Evolutionary conservation across 1,139 yeast species (phyloP).

Genomic region (Pichia kudriavzevii): DNA sequence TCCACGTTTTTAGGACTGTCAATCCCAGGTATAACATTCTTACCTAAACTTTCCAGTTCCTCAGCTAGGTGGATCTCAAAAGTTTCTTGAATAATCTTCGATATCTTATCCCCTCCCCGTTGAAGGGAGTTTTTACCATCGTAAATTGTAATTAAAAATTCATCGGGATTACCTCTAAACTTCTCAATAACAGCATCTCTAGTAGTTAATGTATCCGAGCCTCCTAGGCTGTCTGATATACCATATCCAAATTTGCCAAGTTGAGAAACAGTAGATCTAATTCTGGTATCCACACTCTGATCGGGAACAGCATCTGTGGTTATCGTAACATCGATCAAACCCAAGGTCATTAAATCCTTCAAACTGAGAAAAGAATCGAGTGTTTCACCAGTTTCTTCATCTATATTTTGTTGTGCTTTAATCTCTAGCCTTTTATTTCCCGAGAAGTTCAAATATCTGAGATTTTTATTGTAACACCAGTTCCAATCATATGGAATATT

Average conservation of each 20-base stretch:
- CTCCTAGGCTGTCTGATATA: slow-evolving; percentile 81
- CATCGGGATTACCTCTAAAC: slow-evolving; percentile 73
- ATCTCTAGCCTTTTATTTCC: slow-evolving; percentile 92
- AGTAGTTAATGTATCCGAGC: slow-evolving; percentile 56
- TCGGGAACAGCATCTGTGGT: slow-evolving; percentile 84
- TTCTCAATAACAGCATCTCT: slow-evolving; percentile 85
- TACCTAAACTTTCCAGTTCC: slow-evolving; percentile 48
- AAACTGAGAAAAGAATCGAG: slow-evolving; percentile 74
- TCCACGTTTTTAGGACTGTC: slow-evolving; percentile 39
- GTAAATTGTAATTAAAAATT: slow-evolving; percentile 69
- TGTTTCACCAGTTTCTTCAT: slow-evolving; percentile 22
- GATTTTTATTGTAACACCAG: slow-evolving; percentile 79
- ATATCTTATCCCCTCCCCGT: slow-evolving; percentile 58
- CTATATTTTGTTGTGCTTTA: slow-evolving; percentile 48
- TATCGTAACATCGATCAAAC: slow-evolving; percentile 91
- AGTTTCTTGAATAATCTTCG: slow-evolving; percentile 67
- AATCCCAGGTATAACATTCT: slow-evolving; percentile 36
- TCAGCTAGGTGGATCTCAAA: slow-evolving; percentile 56
- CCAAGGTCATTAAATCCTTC: slow-evolving; percentile 64
- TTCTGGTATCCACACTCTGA: slow-evolving; percentile 74
- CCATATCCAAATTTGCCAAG: slow-evolving; percentile 78
- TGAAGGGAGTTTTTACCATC: slow-evolving; percentile 67
- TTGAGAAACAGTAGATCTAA: slow-evolving; percentile 87
- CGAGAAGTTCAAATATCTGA: slow-evolving; percentile 78
- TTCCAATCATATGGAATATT: slow-evolving; percentile 98